Percentiles rank a stretch among this genome's conserved stretches.
phyloP scores from a whole-genome alignment of 768 basidiomycete genomes.

The Krasilnikovozyma curviuscula region DNA sequence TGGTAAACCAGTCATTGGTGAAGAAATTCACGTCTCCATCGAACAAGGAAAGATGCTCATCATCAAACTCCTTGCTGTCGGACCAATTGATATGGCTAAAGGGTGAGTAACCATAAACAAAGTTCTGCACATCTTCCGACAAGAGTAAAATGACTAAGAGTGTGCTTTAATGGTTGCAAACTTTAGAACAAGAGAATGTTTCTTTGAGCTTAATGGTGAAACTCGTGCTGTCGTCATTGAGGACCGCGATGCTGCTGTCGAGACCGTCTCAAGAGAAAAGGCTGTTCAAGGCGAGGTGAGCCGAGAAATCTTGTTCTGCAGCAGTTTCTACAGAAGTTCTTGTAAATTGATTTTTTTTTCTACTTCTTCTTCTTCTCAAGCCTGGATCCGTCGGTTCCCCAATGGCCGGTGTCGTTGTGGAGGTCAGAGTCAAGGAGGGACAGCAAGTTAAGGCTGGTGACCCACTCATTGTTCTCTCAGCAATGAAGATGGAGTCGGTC shows the following conservation, averaged over 20 bases:
- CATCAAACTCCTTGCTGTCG: constrained; percentile 84
- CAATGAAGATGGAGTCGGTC: constrained; percentile 99
- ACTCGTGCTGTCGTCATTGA: constrained; percentile 87
- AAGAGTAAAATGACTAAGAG: no score
- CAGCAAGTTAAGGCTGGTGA: constrained; percentile 97
- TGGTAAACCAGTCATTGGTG: constrained; percentile 69
- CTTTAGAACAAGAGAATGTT: no score
- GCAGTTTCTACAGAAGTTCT: no score
- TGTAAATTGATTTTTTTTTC: no score
- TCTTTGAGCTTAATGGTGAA: constrained; percentile 30
- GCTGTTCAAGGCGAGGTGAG: no score
- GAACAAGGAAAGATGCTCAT: constrained; percentile 84
- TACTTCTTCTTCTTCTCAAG: no score
- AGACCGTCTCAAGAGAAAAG: constrained; percentile 84
- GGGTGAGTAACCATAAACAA: constrained; percentile 44
- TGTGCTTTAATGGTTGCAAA: no score
- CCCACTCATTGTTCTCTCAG: constrained; percentile 81
- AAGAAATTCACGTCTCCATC: constrained; percentile 92
- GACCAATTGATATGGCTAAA: constrained; percentile 74
- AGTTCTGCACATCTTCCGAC: no score
- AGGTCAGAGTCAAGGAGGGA: constrained; percentile 93
- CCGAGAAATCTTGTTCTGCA: no score
- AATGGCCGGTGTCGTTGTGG: constrained; percentile 67
- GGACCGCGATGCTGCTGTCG: constrained; percentile 92
- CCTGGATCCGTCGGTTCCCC: constrained; percentile 85